Base-by-base conservation (phyloP, 768 basidiomycete genomes). In the Boletus bicolor region DNA sequence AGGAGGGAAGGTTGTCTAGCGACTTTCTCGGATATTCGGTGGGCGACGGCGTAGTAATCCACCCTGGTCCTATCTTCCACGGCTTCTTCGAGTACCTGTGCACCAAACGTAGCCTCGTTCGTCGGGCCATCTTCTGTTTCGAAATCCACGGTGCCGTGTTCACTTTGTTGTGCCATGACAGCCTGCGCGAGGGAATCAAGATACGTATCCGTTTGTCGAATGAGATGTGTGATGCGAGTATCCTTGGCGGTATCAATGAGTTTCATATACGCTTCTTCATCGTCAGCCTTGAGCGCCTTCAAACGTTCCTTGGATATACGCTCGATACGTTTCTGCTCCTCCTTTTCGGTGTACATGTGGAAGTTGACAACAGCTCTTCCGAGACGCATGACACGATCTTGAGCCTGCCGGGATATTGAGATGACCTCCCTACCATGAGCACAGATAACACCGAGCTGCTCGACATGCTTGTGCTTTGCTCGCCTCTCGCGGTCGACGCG, bases 261-360 rank as follows among this genome's bases (percentile, higher is more conserved):
- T 69, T 94, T 94, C 84, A 98, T 88, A 73, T 99, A 99, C n/a
- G 93, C 95, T 74, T 98, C 97, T 77, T 99, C 97, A 76, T 99
- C 96, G 68, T 98, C 95, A 30, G 90, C 90, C 75, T 96, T 94
- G 63, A 98, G 85, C 8, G 96, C 97, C 76, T 91, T 93, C 60
- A 99, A 77, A 91, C 95, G 93, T 72, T 98, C 97, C 77, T 98
- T 98, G 44, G 90, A 86, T 44, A 99, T 85, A 53, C 93, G 80
- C 75, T 98, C 97, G 61, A 99, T 90, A 28, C 96, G 84, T 71
- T 94, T 93, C 82, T 95, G 92, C 72, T 99, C 97, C 73, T 98
- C 96, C 77, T 93, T 95, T 77, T 99, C 97, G 2, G 94, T 93
- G 60, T 86, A 84, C 15, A 77, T 77, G 70, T 99, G 97, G 79